Conservation (phyloP, 495 filamentous ascomycete genomes). For the Podospora comata region DNA sequence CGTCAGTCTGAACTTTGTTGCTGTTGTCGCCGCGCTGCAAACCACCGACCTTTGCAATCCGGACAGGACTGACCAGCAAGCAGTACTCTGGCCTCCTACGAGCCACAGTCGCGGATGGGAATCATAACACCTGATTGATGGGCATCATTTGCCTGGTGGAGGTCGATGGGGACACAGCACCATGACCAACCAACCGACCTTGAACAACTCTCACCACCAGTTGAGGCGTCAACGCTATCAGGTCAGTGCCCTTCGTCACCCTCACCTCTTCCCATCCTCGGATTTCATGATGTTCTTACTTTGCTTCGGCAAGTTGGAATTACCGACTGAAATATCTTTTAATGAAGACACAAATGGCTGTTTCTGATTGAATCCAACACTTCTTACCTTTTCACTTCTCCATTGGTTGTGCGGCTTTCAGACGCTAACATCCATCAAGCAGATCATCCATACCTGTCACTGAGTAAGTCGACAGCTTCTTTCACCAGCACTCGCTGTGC, state of each 20-base stretch:
- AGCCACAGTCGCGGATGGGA: constrained; percentile 11
- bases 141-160: not conserved
- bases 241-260: constrained; percentile 19
- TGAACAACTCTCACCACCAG: not conserved
- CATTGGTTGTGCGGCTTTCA: constrained; percentile 7
- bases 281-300: constrained; percentile 73
- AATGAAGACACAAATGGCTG: constrained; percentile 87
- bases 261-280: not conserved
- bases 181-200: not conserved
- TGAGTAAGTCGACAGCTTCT: constrained; percentile 25
- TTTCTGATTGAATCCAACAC: constrained; percentile 62
- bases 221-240: not conserved
- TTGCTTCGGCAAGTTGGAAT: constrained; percentile 96
- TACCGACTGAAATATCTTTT: constrained; percentile 84
- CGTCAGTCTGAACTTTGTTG: constrained; percentile 88
- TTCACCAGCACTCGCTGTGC: constrained; percentile 20
- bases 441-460: not conserved
- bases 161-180: not conserved
- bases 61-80: constrained; percentile 15
- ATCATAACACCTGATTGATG: not conserved
- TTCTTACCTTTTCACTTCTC: constrained; percentile 15
- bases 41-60: not conserved
- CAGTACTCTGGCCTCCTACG: constrained; percentile 17
- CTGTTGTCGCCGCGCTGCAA: constrained; percentile 19
- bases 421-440: constrained; percentile 17